Conservation (phyloP, 2,329 filamentous ascomycete species). For the Ceratocystis smalleyi region DNA sequence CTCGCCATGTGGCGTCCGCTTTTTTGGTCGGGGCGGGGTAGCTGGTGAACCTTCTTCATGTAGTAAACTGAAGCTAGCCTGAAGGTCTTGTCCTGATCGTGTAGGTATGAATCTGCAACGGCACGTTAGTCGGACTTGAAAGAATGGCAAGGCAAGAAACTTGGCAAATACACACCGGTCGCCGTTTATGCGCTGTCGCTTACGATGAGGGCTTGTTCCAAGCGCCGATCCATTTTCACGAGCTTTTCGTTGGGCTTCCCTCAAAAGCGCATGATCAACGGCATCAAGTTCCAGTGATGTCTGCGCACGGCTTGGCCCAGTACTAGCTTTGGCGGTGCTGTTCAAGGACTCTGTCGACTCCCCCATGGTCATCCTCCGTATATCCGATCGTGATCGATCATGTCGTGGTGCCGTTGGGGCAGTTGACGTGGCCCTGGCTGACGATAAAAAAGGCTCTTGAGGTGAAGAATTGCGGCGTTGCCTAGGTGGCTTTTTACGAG, state of each 20-base stretch:
- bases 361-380: slow-evolving; percentile 1
- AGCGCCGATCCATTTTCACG: slow-evolving; percentile 34
- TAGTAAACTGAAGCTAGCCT: slow-evolving; percentile 80
- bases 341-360: slow-evolving; percentile 14
- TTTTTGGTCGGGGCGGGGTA: slow-evolving; percentile 72
- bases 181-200: slow-evolving; percentile 44
- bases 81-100: slow-evolving; percentile 78
- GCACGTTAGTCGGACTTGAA: slow-evolving; percentile 19
- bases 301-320: slow-evolving; percentile 21
- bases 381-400: slow-evolving; percentile 13
- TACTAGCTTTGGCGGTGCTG: slow-evolving; percentile 9
- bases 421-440: slow-evolving; percentile 3
- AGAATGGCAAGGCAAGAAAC: not conserved
- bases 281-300: slow-evolving; percentile 33
- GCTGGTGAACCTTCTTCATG: slow-evolving; percentile 88
- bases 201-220: slow-evolving; percentile 40
- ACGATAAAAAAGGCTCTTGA: not conserved
- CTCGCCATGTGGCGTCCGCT: slow-evolving; percentile 73
- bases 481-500: not conserved
- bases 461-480: not conserved
- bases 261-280: slow-evolving; percentile 35
- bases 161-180: slow-evolving; percentile 35
- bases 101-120: slow-evolving; percentile 76
- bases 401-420: not conserved
- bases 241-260: slow-evolving; percentile 32